Evolutionary conservation across 331 rosid genomes (phyloP).

Genomic region (Quercus phellos): DNA sequence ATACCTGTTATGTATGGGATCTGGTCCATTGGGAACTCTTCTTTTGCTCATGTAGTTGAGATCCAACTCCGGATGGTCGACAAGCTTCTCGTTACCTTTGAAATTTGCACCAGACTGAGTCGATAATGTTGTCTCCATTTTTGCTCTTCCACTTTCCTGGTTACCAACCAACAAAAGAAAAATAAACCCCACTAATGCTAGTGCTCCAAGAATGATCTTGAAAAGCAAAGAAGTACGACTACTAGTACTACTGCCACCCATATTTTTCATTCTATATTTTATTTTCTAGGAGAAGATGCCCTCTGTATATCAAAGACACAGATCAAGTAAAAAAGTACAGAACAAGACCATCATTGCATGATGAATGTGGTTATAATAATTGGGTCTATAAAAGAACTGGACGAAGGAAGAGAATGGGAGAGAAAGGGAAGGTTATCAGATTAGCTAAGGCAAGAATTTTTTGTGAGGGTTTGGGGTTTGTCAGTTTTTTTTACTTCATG

Average conservation of each 20-base stretch:
- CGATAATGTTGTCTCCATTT: conserved; percentile 13
- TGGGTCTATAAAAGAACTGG: conserved; percentile 15
- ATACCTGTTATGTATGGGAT: conserved; percentile 96
- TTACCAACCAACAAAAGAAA: conserved; percentile 47
- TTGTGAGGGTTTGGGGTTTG: background rate
- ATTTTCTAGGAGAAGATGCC: conserved; percentile 21
- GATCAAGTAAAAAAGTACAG: conserved; percentile 14
- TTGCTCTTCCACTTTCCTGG: conserved; percentile 26
- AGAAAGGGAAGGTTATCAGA: background rate
- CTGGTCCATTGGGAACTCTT: conserved; percentile 89
- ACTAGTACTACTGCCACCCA: conserved; percentile 34
- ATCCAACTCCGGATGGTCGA: conserved; percentile 51
- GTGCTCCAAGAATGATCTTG: conserved; percentile 36
- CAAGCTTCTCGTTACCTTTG: conserved; percentile 32
- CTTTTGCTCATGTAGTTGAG: conserved; percentile 76
- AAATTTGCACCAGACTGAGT: conserved; percentile 16
- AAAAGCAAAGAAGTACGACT: conserved; percentile 21
- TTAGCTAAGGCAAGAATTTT: conserved; percentile 15
- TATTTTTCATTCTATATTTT: conserved; percentile 10
- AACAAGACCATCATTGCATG: conserved; percentile 32
- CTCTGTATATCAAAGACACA: conserved; percentile 20
- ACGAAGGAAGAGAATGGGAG: conserved; percentile 6
- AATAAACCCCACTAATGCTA: conserved; percentile 43
- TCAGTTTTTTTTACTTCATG: conserved; percentile 26
- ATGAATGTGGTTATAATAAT: conserved; percentile 28